Percentiles rank a stretch among this genome's conserved stretches.
These are phyloP conservation scores for Hibiscus mutabilis DNA, from an alignment of 345 rosid species.

Conservation along the genomic window DNA sequence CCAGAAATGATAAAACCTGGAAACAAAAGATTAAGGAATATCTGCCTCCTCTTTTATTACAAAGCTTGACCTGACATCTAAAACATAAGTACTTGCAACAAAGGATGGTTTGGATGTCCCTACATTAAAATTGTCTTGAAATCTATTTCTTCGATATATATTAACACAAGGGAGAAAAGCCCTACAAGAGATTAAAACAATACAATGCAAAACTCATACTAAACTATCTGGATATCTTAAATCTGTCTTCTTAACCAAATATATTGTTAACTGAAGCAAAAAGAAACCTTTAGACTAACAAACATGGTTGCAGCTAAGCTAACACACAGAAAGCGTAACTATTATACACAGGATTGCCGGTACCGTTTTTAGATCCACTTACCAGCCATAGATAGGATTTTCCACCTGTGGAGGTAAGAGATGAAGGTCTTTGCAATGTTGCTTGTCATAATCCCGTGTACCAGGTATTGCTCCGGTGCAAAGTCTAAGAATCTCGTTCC, in stretches of 20 bases:
- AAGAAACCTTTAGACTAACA: constrained; percentile 9
- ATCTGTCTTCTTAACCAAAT: not conserved
- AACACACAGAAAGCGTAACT: not conserved
- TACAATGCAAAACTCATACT: constrained; percentile 14
- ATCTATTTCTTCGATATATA: constrained; percentile 17
- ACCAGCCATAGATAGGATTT: constrained; percentile 78
- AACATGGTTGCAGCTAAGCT: constrained; percentile 1
- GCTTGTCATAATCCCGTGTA: constrained; percentile 65
- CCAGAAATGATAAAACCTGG: no score
- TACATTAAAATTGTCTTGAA: not conserved
- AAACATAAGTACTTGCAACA: not conserved
- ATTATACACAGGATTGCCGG: constrained; percentile 3
- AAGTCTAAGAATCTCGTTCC: constrained; percentile 80
- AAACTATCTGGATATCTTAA: not conserved
- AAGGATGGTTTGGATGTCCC: no score
- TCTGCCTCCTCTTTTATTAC: no score
- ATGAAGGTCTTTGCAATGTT: constrained; percentile 79
- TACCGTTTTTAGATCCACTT: constrained; percentile 4
- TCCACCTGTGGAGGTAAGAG: constrained; percentile 80
- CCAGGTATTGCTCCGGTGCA: constrained; percentile 87
- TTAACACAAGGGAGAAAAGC: not conserved
- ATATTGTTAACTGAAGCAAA: not conserved
- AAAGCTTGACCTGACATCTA: not conserved
- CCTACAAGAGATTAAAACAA: no score
- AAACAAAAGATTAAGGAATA: no score